A percentile compares a stretch with the other conserved stretches of the same genome.
phyloP scores from a whole-genome alignment of 2,329 filamentous ascomycete genomes.

The Leptodontidium sp. region DNA sequence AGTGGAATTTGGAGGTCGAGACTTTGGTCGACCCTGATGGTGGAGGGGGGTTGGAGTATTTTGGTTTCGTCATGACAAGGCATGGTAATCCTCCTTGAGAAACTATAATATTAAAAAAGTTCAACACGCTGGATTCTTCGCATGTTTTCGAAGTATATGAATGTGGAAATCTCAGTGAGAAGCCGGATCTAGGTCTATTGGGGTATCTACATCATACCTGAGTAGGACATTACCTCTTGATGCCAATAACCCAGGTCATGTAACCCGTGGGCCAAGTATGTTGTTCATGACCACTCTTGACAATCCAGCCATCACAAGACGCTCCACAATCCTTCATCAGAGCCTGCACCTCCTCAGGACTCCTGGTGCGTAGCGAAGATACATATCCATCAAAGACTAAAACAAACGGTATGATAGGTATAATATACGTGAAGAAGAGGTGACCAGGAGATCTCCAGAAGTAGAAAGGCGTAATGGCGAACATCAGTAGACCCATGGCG shows the following conservation, averaged over 20 bases:
- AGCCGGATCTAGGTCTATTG: not conserved
- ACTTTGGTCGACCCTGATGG: conserved; percentile 50
- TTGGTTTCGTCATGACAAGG: conserved; percentile 52
- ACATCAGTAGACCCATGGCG: conserved; percentile 59
- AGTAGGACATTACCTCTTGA: conserved; percentile 40
- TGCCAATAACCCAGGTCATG: conserved; percentile 55
- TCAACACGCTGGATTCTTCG: not conserved
- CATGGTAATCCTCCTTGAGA: conserved; percentile 13
- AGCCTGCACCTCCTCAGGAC: conserved; percentile 67
- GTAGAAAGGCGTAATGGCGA: conserved; percentile 61
- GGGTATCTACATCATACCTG: not conserved
- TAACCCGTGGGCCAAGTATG: conserved; percentile 59
- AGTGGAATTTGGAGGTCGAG: conserved; percentile 56
- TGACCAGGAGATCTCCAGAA: conserved; percentile 49
- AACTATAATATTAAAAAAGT: not conserved
- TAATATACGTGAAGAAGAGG: conserved; percentile 70
- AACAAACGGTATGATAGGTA: conserved; percentile 73
- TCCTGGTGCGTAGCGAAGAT: conserved; percentile 72
- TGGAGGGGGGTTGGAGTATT: conserved; percentile 58
- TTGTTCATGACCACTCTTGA: conserved; percentile 50
- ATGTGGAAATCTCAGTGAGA: not conserved
- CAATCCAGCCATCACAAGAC: conserved; percentile 51
- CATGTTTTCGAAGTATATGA: not conserved
- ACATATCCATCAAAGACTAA: conserved; percentile 74
- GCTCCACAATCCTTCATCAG: conserved; percentile 64